These are phyloP conservation scores for cucumber (Cucumis sativus) DNA, from an alignment of 306 rosid species.

Conservation along the genomic window Cucumber_9930_V3 NC_026659.2:12918001-12918500, in stretches of 20 bases:
- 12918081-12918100: slow-evolving; percentile 12
- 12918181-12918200: background rate
- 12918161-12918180: background rate
- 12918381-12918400: too few species aligned
- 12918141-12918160: slow-evolving; percentile 7
- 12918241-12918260: slow-evolving; percentile 78
- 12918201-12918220: background rate
- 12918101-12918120: background rate
- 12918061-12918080: slow-evolving; percentile 80
- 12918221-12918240: background rate
- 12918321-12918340: background rate
- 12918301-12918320: slow-evolving; percentile 12
- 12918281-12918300: slow-evolving; percentile 99
- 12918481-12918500: too few species aligned
- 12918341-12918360: too few species aligned
- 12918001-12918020: slow-evolving; percentile 56
- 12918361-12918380: too few species aligned
- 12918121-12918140: background rate
- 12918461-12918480: too few species aligned
- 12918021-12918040: slow-evolving; percentile 98
- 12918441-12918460: too few species aligned
- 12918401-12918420: too few species aligned
- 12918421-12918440: too few species aligned
- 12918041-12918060: slow-evolving; percentile 93
- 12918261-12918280: slow-evolving; percentile 91